Conservation (phyloP, 345 rosid genomes). For the Populus alba region DNA sequence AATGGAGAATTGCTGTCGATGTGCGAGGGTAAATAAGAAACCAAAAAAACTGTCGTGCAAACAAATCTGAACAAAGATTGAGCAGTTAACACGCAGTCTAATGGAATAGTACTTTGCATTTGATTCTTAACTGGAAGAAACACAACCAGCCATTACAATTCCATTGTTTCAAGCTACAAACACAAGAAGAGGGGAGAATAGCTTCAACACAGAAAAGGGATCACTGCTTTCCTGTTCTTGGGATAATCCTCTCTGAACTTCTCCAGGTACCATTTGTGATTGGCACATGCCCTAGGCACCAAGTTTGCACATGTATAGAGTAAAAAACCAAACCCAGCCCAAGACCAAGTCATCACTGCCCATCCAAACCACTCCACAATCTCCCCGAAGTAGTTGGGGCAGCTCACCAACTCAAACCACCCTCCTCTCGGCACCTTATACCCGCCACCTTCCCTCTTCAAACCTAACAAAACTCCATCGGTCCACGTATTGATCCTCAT, state of each 20-base stretch:
- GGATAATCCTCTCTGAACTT: conserved; percentile 86
- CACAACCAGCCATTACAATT: too few relatives aligned
- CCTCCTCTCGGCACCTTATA: conserved; percentile 81
- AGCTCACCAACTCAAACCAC: conserved; percentile 74
- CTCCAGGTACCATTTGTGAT: conserved; percentile 61
- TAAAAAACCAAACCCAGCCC: conserved; percentile 76
- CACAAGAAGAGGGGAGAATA: too few relatives aligned
- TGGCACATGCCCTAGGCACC: conserved; percentile 74
- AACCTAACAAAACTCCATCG: conserved; percentile 60
- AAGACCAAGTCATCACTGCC: conserved; percentile 67
- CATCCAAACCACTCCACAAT: conserved; percentile 92
- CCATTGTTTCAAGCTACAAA: too few relatives aligned
- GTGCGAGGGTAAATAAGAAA: too few relatives aligned
- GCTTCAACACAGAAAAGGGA: conserved; percentile 41
- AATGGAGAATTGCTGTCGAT: too few relatives aligned
- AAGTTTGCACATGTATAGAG: conserved; percentile 69
- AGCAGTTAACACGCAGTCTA: too few relatives aligned
- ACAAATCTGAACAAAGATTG: too few relatives aligned
- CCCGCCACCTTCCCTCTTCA: conserved; percentile 63
- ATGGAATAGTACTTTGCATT: too few relatives aligned
- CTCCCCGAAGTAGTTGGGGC: conserved; percentile 89
- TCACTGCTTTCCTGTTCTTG: conserved; percentile 57
- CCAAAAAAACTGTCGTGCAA: too few relatives aligned
- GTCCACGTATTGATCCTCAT: conserved; percentile 71
- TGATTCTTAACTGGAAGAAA: too few relatives aligned